Percentiles rank a stretch among this genome's conserved stretches.
Evolutionary conservation across 768 basidiomycete species (phyloP).

Genomic region (Lentinula lateritia): DNA sequence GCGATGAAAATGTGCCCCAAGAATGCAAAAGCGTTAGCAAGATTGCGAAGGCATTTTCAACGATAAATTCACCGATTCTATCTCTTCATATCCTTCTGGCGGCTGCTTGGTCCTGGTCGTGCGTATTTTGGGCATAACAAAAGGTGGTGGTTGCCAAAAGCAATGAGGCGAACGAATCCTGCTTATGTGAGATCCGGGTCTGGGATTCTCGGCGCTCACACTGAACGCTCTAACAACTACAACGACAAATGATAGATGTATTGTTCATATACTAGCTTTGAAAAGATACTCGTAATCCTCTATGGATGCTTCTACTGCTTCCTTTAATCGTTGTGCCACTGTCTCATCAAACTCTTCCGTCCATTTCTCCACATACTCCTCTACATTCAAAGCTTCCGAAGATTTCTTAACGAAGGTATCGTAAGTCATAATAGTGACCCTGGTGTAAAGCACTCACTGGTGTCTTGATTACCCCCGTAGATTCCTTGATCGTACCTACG

Average conservation of each 20-base stretch:
- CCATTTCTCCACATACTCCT: conserved; percentile 3
- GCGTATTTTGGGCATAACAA: conserved; percentile 86
- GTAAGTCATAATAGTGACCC: too few species aligned
- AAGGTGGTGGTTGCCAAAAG: conserved; percentile 6
- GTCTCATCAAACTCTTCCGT: neutral
- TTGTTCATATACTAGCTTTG: neutral
- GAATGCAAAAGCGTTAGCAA: conserved; percentile 6
- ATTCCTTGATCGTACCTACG: neutral
- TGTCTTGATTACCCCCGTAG: neutral
- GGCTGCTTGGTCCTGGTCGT: conserved; percentile 91
- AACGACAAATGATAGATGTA: too few species aligned
- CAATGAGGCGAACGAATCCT: too few species aligned
- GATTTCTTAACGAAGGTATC: neutral
- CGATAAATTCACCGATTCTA: conserved; percentile 57
- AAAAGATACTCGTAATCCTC: conserved; percentile 5
- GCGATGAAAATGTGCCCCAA: neutral
- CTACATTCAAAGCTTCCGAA: neutral
- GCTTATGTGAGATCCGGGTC: too few species aligned
- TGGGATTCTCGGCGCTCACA: too few species aligned
- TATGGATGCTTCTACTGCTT: neutral
- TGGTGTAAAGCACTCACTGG: neutral
- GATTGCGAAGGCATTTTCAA: neutral
- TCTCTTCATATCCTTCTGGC: conserved; percentile 94
- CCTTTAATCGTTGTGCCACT: neutral
- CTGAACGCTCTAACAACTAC: too few species aligned